Base-by-base conservation (phyloP, 345 rosid genomes). In the Clausena lansium region DNA sequence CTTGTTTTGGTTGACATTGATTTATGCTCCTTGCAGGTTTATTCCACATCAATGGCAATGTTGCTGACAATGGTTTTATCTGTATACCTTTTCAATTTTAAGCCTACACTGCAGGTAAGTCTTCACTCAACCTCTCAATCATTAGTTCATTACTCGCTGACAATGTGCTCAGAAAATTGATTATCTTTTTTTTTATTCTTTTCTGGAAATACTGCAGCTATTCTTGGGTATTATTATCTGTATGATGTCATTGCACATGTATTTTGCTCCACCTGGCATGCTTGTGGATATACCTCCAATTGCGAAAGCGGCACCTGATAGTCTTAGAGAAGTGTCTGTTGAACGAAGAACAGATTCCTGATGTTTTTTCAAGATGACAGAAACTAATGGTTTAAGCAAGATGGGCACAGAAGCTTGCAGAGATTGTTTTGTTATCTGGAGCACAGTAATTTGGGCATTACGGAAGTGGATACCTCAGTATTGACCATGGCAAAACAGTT, bases 231-330 rank as follows among this genome's bases (percentile, higher is more conserved):
- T 92, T 41, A 82, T 92, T 65, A 86, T 94, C 67, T 96, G 99
- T 83, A 94, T 94, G 88, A 96, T 96, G 99, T 96, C 95, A 1
- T 86, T 94, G 22, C 98, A 94, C 78, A 91, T 94, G 98, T 96
- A 94, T 78, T 94, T 96, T 83, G 93, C 98, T 25, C 93, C 97
- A 63, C 90, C 93, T 55, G 85, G 38, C 71, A 85, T 81, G 87
- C 98, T 92, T 30, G 76, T 94, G 59, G 97, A 89, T 78, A 76
- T 87, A 79, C 93, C 98, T 7, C 17, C 84, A 54, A 57, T 86
- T 14, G 74, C 67, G 9, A 90, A 88, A 86, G 66, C 86, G 2
- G 81, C 81, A 79, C 82, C 95, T 2, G 97, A 88, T 80, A 86
- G 77, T 76, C 88, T 92, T n/a, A 77, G 85, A 79, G 89, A 89